Percentiles rank a stretch among this genome's conserved stretches.
phyloP scores from a whole-genome alignment of 225 moss, liverwort and hornwort species.

The Takakia lepidozioides region DNA sequence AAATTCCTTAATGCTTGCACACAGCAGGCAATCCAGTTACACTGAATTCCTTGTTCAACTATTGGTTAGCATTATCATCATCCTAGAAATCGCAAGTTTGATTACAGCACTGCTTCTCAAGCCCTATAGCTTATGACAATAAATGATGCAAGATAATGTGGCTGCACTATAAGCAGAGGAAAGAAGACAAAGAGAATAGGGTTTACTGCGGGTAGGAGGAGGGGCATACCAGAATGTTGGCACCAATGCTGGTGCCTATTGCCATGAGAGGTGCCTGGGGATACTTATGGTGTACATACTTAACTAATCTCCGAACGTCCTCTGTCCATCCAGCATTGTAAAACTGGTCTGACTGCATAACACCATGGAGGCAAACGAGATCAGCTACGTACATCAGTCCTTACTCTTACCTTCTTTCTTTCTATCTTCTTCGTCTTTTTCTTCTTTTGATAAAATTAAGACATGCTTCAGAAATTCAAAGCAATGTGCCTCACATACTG shows the following conservation, averaged over 20 bases:
- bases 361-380: conserved; percentile 8
- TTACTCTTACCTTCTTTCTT: too few relatives aligned
- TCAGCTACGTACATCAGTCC: conserved; percentile 4
- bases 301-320: conserved; percentile 67
- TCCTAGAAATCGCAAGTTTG: too few relatives aligned
- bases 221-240: conserved; percentile 89
- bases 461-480: not conserved
- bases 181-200: not conserved
- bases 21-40: too few relatives aligned
- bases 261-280: conserved; percentile 69
- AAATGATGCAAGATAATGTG: too few relatives aligned
- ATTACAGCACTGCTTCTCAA: too few relatives aligned
- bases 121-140: too few relatives aligned
- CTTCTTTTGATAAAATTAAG: too few relatives aligned
- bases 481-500: conserved; percentile 83
- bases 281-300: conserved; percentile 56
- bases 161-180: not conserved
- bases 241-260: conserved; percentile 74
- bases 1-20: too few relatives aligned
- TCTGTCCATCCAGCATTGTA: conserved; percentile 97
- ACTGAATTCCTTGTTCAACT: not conserved
- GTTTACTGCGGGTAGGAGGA: too few relatives aligned
- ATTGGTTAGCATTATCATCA: too few relatives aligned
- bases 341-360: conserved; percentile 77
- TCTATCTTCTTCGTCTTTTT: too few relatives aligned